phyloP scores from a whole-genome alignment of 2,329 filamentous ascomycete species.

The Graphiopsis chlorocephala region DNA sequence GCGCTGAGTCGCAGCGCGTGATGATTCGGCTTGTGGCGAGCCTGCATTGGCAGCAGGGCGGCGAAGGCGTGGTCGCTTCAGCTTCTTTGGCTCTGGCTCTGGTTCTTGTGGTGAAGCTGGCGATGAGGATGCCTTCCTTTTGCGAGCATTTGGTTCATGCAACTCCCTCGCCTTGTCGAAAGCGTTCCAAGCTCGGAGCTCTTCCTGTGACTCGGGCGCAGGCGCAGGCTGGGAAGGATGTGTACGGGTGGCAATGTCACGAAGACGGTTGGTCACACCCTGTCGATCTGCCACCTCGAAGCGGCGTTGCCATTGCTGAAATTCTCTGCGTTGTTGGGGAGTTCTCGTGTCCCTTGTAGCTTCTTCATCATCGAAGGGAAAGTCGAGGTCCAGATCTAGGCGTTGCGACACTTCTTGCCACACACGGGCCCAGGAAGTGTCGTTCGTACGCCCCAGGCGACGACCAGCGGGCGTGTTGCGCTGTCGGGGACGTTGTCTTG shows the following conservation, averaged over 20 bases:
- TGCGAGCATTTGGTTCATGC: constrained; percentile 54
- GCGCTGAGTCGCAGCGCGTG: constrained; percentile 30
- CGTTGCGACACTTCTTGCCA: constrained; percentile 89
- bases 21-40: constrained; percentile 35
- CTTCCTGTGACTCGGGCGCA: constrained; percentile 72
- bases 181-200: constrained; percentile 82
- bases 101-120: constrained; percentile 68
- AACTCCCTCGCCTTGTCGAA: constrained; percentile 80
- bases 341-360: constrained; percentile 51
- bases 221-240: constrained; percentile 49
- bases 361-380: constrained; percentile 72
- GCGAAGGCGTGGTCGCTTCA: constrained; percentile 71
- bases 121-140: constrained; percentile 76
- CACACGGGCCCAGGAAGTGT: constrained; percentile 67
- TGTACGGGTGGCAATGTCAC: constrained; percentile 54
- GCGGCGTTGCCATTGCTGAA: constrained; percentile 76
- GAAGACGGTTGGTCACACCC: constrained; percentile 62
- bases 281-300: constrained; percentile 78
- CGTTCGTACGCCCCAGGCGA: constrained; percentile 31
- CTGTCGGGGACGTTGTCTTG: constrained; percentile 22
- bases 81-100: constrained; percentile 63
- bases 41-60: constrained; percentile 48
- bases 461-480: constrained; percentile 11
- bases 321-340: constrained; percentile 55
- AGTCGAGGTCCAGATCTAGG: constrained; percentile 74